These are phyloP conservation scores for Staphylotrichum longicolle DNA, from an alignment of 495 filamentous ascomycete species.

Conservation along the genomic window DNA sequence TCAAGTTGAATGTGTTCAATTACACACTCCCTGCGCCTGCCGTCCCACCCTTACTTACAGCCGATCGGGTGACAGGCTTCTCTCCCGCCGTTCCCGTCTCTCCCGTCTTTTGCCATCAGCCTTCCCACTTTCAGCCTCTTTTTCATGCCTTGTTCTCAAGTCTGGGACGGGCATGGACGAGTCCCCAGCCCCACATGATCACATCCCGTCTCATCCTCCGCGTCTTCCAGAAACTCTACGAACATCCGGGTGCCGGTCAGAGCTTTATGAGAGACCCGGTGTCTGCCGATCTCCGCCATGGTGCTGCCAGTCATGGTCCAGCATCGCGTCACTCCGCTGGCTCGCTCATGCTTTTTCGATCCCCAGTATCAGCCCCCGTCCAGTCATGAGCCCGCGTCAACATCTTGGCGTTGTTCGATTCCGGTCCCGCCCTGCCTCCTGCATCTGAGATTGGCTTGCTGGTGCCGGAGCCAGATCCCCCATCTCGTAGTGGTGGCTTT, in stretches of 20 bases:
- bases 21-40: neutral
- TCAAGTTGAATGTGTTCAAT: constrained; percentile 5
- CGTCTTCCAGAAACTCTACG: neutral
- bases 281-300: neutral
- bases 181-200: neutral
- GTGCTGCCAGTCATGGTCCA: neutral
- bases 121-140: neutral
- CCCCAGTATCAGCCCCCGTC: neutral
- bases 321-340: too few relatives aligned
- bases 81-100: too few relatives aligned
- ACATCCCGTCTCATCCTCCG: neutral
- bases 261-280: neutral
- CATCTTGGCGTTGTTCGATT: neutral
- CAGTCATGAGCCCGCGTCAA: neutral
- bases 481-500: neutral
- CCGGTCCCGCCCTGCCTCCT: neutral
- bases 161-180: neutral
- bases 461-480: neutral
- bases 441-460: neutral
- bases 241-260: constrained; percentile 2
- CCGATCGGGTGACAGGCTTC: neutral
- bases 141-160: constrained; percentile 1
- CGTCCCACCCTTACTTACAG: neutral
- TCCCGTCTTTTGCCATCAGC: neutral
- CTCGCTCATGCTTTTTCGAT: too few relatives aligned